These are phyloP conservation scores for Nicotiana sylvestris DNA, from an alignment of 257 asterid species.

Conservation along the genomic window DNA sequence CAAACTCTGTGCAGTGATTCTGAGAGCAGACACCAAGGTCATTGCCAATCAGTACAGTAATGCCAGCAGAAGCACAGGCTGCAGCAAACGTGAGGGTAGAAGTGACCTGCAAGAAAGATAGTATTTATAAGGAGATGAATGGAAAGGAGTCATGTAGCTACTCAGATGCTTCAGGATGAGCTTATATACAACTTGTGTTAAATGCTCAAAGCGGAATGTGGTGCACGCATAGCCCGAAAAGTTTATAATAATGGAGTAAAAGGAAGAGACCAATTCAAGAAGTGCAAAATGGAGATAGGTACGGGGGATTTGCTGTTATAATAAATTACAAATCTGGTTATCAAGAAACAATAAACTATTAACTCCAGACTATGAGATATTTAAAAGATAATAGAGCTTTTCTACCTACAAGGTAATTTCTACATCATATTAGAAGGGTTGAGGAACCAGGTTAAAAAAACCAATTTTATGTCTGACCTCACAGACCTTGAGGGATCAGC, in stretches of 20 bases:
- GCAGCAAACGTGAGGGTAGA: conserved; percentile 92
- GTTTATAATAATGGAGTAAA: neutral
- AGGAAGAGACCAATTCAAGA: neutral
- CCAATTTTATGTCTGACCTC: neutral
- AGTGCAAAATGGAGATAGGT: neutral
- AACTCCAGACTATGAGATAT: neutral
- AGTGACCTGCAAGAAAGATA: conserved; percentile 54
- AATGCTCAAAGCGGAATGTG: neutral
- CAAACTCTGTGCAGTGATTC: conserved; percentile 84
- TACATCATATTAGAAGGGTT: neutral
- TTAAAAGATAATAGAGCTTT: neutral
- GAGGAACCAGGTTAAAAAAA: neutral
- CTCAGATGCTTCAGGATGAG: neutral
- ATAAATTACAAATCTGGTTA: no score
- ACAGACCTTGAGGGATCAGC: neutral
- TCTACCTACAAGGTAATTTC: neutral
- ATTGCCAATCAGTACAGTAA: conserved; percentile 84
- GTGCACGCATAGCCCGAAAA: neutral
- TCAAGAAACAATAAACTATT: neutral
- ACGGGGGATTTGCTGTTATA: no score
- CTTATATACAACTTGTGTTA: neutral
- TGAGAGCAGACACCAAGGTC: conserved; percentile 66
- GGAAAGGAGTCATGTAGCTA: neutral
- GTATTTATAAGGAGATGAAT: neutral
- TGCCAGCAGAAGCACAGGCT: conserved; percentile 97